These are phyloP conservation scores for Tetracladium setigerum DNA, from an alignment of 495 filamentous ascomycete genomes.

Conservation along the genomic window DNA sequence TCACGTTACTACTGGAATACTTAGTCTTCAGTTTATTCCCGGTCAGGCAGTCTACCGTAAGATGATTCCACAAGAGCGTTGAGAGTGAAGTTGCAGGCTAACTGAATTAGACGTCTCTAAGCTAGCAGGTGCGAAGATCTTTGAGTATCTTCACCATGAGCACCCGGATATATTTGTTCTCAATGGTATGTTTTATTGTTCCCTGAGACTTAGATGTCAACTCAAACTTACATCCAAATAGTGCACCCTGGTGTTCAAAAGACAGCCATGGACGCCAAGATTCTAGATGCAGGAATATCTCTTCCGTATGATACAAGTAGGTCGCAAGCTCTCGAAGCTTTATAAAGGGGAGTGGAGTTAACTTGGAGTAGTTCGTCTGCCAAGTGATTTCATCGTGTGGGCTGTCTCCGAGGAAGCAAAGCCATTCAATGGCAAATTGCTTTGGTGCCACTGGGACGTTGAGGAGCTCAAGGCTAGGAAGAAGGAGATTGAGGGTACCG, in stretches of 20 bases:
- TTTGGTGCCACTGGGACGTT: constrained; percentile 46
- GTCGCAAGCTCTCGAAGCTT: neutral
- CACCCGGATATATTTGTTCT: constrained; percentile 19
- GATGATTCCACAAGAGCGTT: constrained; percentile 34
- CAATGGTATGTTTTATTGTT: neutral
- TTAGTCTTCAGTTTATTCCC: constrained; percentile 10
- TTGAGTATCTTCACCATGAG: constrained; percentile 33
- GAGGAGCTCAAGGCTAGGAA: constrained; percentile 34
- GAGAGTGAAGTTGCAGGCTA: constrained; percentile 21
- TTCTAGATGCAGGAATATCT: neutral
- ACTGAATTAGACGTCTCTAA: constrained; percentile 31
- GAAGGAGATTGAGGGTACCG: constrained; percentile 22
- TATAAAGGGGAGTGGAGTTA: neutral
- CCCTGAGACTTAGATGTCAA: no score
- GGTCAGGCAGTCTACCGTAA: constrained; percentile 30
- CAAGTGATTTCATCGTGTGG: constrained; percentile 44
- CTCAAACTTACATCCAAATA: neutral
- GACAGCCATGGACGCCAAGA: constrained; percentile 25
- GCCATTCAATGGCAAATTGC: constrained; percentile 44
- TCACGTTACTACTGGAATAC: constrained; percentile 13
- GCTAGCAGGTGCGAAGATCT: constrained; percentile 28
- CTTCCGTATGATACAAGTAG: constrained; percentile 3
- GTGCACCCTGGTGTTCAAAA: constrained; percentile 34
- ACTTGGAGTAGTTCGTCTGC: constrained; percentile 27
- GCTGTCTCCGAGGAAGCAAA: constrained; percentile 36